A percentile compares a stretch with the other conserved stretches of the same genome.
Evolutionary conservation across 1,284 basidiomycete species (phyloP).

Genomic region (Melampsora larici-populina): DNA sequence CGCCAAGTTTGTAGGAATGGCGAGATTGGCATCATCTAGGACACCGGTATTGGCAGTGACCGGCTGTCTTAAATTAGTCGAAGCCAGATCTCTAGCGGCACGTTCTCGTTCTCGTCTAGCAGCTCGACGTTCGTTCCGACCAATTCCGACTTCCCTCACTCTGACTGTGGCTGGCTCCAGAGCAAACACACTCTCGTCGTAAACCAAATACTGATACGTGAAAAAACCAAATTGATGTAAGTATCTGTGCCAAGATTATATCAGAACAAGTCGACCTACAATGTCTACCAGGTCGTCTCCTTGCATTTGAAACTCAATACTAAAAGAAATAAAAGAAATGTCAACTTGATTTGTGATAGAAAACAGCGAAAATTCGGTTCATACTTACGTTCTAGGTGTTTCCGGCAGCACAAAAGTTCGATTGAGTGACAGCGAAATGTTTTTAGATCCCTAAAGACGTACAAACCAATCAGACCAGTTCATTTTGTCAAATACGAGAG

Average conservation of each 20-base stretch:
- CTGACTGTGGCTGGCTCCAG: conserved; percentile 81
- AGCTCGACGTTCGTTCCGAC: conserved; percentile 74
- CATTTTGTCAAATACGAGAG: conserved; percentile 61
- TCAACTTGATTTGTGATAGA: not conserved
- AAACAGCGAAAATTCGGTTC: not conserved
- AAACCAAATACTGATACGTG: conserved; percentile 60
- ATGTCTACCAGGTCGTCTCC: conserved; percentile 84
- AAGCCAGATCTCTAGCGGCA: conserved; percentile 59
- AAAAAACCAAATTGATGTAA: conserved; percentile 14
- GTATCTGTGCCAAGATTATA: not conserved
- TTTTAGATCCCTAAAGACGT: conserved; percentile 47
- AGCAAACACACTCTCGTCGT: conserved; percentile 81
- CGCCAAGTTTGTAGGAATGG: conserved; percentile 2
- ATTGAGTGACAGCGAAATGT: conserved; percentile 50
- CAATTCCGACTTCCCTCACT: conserved; percentile 82
- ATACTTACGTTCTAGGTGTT: conserved; percentile 64
- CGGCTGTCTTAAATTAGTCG: conserved; percentile 30
- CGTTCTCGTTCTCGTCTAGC: conserved; percentile 71
- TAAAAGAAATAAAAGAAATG: not conserved
- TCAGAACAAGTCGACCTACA: conserved; percentile 24
- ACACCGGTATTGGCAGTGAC: conserved; percentile 43
- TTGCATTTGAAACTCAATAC: conserved; percentile 73
- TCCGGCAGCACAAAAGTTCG: conserved; percentile 83
- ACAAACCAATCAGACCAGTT: conserved; percentile 64
- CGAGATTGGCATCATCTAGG: not conserved